Evolutionary conservation across 139 green algal species (phyloP).

Genomic region (Picocystis salinarum): DNA sequence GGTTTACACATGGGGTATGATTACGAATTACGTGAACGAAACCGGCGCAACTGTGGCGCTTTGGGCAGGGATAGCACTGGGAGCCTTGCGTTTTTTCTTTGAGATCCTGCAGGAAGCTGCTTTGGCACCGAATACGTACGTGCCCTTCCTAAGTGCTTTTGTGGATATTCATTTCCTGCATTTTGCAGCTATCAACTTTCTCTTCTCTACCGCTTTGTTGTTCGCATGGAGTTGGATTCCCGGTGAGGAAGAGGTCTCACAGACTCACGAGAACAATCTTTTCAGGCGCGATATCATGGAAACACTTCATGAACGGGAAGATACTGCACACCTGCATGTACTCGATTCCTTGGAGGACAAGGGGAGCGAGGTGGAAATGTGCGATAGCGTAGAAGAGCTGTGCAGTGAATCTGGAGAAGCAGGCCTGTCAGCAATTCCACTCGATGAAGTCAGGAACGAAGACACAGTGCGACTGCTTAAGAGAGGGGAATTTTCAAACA

Average conservation of each 20-base stretch:
- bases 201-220: conserved; percentile 11
- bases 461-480: too few relatives aligned
- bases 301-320: too few relatives aligned
- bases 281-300: too few relatives aligned
- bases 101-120: conserved; percentile 9
- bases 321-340: too few relatives aligned
- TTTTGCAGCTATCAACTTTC: conserved; percentile 16
- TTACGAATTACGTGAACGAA: conserved; percentile 5
- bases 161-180: conserved; percentile 13
- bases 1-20: conserved; percentile 13
- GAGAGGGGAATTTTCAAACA: too few relatives aligned
- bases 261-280: too few relatives aligned
- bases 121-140: background rate
- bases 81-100: conserved; percentile 12
- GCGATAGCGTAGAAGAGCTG: too few relatives aligned
- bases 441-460: too few relatives aligned
- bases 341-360: too few relatives aligned
- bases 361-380: too few relatives aligned
- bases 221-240: conserved; percentile 6
- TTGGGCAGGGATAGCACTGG: conserved; percentile 9
- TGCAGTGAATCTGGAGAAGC: too few relatives aligned
- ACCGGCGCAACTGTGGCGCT: conserved; percentile 3
- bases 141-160: conserved; percentile 6
- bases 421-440: too few relatives aligned
- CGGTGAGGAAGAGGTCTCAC: background rate